A percentile compares a stretch with the other conserved stretches of the same genome.
Evolutionary conservation across 805 yeast genomes (phyloP).

Genomic region (Hanseniaspora jakobsenii): DNA sequence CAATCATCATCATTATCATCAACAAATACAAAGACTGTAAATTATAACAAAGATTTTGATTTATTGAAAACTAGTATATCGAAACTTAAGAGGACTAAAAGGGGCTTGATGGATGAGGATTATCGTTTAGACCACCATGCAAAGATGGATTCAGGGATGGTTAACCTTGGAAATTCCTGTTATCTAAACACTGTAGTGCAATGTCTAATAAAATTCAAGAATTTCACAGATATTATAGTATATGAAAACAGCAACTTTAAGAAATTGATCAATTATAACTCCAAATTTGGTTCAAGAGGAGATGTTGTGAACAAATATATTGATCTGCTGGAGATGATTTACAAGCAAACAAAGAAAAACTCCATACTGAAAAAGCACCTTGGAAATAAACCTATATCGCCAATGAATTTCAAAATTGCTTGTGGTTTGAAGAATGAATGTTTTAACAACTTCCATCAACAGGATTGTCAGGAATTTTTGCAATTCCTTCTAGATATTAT

Average conservation of each 20-base stretch:
- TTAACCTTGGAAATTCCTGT: slow-evolving; percentile 81
- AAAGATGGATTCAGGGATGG: slow-evolving; percentile 39
- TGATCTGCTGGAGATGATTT: slow-evolving; percentile 44
- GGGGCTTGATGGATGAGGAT: slow-evolving; percentile 17
- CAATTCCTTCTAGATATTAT: slow-evolving; percentile 79
- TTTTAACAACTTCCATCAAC: slow-evolving; percentile 76
- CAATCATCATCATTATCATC: too few species aligned
- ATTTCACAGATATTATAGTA: slow-evolving; percentile 50
- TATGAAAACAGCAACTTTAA: slow-evolving; percentile 39
- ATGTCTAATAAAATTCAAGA: slow-evolving; percentile 64
- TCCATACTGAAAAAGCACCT: too few species aligned
- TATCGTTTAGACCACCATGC: slow-evolving; percentile 16
- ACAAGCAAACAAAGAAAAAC: slow-evolving; percentile 27
- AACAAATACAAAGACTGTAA: too few species aligned
- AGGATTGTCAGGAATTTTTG: slow-evolving; percentile 86
- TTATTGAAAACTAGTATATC: too few species aligned
- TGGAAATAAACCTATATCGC: slow-evolving; percentile 39
- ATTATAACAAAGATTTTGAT: too few species aligned
- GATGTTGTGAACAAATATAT: slow-evolving; percentile 59
- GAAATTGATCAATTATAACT: slow-evolving; percentile 57
- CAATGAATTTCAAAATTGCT: slow-evolving; percentile 51
- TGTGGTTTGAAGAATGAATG: slow-evolving; percentile 59
- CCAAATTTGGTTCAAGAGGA: slow-evolving; percentile 72
- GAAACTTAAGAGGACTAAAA: too few species aligned
- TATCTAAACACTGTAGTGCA: slow-evolving; percentile 88